phyloP scores from a whole-genome alignment of 2,329 filamentous ascomycete genomes.

The Metarhizium album region DNA sequence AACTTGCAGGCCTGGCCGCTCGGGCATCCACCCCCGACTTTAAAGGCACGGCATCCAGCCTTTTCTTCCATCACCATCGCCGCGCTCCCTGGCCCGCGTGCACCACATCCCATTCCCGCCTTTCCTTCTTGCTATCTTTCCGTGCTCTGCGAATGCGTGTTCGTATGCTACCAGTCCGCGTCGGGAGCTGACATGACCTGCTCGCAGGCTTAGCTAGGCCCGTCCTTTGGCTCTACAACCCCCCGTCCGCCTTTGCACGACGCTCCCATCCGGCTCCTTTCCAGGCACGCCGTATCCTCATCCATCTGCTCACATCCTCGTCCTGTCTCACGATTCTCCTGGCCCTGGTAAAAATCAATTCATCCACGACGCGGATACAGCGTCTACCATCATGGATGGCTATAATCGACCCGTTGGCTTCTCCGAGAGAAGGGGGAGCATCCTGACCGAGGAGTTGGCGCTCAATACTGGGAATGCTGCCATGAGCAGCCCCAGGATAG shows the following conservation, averaged over 20 bases:
- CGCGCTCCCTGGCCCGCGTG: background rate
- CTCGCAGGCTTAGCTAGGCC: constrained; percentile 5
- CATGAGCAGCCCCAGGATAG: constrained; percentile 33
- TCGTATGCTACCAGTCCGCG: background rate
- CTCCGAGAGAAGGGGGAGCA: constrained; percentile 49
- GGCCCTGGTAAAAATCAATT: background rate
- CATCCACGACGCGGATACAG: background rate
- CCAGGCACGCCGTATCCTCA: background rate
- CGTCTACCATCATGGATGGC: constrained; percentile 20
- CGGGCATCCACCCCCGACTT: background rate
- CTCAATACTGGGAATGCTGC: constrained; percentile 37
- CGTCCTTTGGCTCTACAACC: background rate
- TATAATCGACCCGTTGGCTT: constrained; percentile 43
- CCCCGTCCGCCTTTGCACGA: background rate
- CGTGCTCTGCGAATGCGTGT: background rate
- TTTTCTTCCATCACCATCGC: background rate
- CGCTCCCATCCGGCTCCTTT: background rate
- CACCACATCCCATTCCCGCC: background rate
- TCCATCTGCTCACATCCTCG: background rate
- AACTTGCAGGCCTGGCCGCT: background rate
- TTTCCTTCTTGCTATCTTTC: background rate
- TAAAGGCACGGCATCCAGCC: background rate
- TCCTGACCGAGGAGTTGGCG: constrained; percentile 45
- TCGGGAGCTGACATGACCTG: constrained; percentile 11
- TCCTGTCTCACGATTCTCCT: background rate